Conservation (phyloP, 208 protist species). For the Trichomonas vaginalis region DNA sequence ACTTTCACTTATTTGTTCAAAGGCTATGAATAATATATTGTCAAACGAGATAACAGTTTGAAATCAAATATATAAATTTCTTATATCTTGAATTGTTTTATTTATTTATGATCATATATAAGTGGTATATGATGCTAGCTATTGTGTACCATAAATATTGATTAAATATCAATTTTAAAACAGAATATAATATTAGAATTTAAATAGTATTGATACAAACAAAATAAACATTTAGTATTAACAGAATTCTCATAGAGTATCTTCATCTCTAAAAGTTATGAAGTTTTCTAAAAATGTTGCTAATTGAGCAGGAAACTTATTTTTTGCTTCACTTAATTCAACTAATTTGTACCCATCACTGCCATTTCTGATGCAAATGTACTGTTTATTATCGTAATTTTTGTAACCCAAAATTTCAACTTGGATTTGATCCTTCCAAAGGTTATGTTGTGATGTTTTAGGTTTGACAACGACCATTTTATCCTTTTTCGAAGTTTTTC, state of each 20-base stretch:
- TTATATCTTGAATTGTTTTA: too few species aligned
- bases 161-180: too few species aligned
- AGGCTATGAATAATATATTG: too few species aligned
- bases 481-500: not conserved
- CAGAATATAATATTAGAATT: too few species aligned
- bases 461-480: not conserved
- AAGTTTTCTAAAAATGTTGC: not conserved
- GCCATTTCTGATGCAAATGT: not conserved
- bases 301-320: not conserved
- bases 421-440: not conserved
- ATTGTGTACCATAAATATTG: too few species aligned
- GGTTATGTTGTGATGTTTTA: not conserved
- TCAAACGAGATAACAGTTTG: too few species aligned
- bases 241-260: not conserved
- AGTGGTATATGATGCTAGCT: too few species aligned
- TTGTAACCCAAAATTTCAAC: not conserved
- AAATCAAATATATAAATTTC: too few species aligned
- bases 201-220: too few species aligned
- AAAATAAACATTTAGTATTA: too few species aligned
- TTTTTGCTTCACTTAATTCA: not conserved
- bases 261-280: not conserved
- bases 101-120: too few species aligned
- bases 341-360: not conserved
- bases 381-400: not conserved
- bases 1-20: too few species aligned